Evolutionary conservation across 208 protist species (phyloP).

Genomic region (Lotmaria passim): DNA sequence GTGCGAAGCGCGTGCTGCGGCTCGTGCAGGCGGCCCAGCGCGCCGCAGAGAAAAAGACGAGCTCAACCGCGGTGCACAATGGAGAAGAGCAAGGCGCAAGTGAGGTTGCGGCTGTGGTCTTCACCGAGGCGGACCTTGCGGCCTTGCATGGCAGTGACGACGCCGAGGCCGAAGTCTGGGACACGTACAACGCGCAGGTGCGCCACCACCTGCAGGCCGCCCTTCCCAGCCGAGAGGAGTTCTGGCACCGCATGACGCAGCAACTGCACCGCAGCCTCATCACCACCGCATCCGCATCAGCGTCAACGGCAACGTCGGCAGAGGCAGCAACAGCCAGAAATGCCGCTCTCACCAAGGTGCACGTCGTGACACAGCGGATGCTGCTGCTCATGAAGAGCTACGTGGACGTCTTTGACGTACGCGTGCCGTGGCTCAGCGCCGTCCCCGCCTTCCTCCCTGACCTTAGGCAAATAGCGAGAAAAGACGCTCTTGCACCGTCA

Average conservation of each 20-base stretch:
- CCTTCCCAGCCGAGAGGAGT: constrained; percentile 86
- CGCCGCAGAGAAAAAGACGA: constrained; percentile 5
- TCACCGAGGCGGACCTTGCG: constrained; percentile 19
- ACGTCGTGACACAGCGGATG: constrained; percentile 81
- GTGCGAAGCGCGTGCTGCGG: constrained; percentile 64
- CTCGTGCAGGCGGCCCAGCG: constrained; percentile 56
- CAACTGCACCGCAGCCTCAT: constrained; percentile 73
- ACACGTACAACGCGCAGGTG: constrained; percentile 75
- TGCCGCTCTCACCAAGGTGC: constrained; percentile 36
- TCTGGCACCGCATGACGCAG: constrained; percentile 93
- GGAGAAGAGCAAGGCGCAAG: background rate
- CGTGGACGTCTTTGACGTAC: constrained; percentile 79
- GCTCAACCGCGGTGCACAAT: background rate
- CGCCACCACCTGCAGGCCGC: constrained; percentile 58
- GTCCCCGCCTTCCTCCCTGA: constrained; percentile 66
- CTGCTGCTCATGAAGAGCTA: constrained; percentile 81
- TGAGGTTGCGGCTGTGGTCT: background rate
- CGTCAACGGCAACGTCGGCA: background rate
- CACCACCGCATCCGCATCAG: background rate
- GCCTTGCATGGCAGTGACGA: constrained; percentile 31
- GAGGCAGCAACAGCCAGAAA: constrained; percentile 1
- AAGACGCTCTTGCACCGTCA: background rate
- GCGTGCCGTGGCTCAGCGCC: constrained; percentile 78
- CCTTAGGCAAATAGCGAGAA: constrained; percentile 20
- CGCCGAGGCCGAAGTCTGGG: constrained; percentile 52